phyloP scores from a whole-genome alignment of 208 protist species.

The Trypanosoma brucei region DNA sequence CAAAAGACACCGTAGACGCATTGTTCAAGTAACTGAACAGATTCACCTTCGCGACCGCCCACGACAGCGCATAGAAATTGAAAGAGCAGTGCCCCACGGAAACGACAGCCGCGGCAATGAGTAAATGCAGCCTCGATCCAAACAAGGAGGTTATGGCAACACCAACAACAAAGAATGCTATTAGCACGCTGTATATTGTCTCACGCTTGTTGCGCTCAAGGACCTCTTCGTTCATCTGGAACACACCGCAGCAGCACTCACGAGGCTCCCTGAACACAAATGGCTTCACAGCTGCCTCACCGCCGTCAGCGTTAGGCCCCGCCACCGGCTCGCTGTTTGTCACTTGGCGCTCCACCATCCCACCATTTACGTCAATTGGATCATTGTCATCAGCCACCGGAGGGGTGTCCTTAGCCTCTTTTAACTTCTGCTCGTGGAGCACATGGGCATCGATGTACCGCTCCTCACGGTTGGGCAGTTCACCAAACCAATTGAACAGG shows the following conservation, averaged over 20 bases:
- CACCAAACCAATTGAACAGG: conserved; percentile 42
- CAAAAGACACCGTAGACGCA: conserved; percentile 35
- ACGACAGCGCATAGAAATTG: conserved; percentile 40
- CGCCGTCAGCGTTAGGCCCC: background rate
- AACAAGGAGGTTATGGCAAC: conserved; percentile 29
- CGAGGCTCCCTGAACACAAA: background rate
- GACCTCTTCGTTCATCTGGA: conserved; percentile 28
- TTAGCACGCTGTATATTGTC: conserved; percentile 30
- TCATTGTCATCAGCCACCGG: background rate
- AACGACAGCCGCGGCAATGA: conserved; percentile 27
- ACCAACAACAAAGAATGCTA: conserved; percentile 30
- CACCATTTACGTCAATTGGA: background rate
- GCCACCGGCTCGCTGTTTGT: background rate
- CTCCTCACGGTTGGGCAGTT: conserved; percentile 27
- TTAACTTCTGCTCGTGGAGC: conserved; percentile 6
- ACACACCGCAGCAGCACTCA: conserved; percentile 1
- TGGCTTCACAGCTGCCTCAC: background rate
- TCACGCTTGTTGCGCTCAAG: conserved; percentile 20
- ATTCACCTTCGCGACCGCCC: conserved; percentile 44
- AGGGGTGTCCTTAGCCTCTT: background rate
- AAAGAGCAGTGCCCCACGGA: conserved; percentile 29
- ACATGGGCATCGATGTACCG: conserved; percentile 21
- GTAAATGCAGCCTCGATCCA: conserved; percentile 24
- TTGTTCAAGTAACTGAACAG: conserved; percentile 37
- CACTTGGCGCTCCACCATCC: no score